phyloP scores from a whole-genome alignment of 192 early-diverging fungal species.

The Backusella sp. region DNA sequence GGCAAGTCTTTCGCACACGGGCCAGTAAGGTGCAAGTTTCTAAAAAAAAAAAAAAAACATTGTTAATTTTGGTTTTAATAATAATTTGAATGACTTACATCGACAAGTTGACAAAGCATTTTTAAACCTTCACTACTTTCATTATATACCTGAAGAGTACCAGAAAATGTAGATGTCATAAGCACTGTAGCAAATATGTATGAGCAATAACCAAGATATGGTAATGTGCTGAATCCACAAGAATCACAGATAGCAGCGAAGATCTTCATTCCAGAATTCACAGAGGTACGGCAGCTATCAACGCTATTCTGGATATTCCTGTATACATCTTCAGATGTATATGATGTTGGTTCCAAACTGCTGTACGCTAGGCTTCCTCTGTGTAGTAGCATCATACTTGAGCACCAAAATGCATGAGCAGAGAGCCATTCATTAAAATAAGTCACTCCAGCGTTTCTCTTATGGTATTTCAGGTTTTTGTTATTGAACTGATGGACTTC shows the following conservation, averaged over 20 bases:
- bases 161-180: conserved; percentile 29
- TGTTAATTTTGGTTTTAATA: neutral
- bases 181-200: conserved; percentile 31
- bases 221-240: conserved; percentile 20
- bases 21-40: conserved; percentile 24
- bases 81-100: neutral
- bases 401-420: conserved; percentile 26
- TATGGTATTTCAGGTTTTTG: conserved; percentile 2
- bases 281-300: conserved; percentile 15
- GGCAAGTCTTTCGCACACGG: conserved; percentile 21
- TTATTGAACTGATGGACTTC: conserved; percentile 2
- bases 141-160: neutral
- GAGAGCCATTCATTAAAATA: conserved; percentile 21
- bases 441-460: conserved; percentile 1
- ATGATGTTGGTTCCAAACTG: neutral
- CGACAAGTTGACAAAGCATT: neutral
- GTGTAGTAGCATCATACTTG: conserved; percentile 19
- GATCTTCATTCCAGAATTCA: conserved; percentile 20
- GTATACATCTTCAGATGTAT: neutral
- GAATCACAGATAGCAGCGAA: conserved; percentile 13
- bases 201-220: conserved; percentile 27
- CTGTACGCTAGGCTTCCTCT: conserved; percentile 25
- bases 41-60: neutral
- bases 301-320: conserved; percentile 5
- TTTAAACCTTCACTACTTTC: conserved; percentile 16